Conservation (phyloP, 495 filamentous ascomycete genomes). For the Talaromyces stipitatus region DNA sequence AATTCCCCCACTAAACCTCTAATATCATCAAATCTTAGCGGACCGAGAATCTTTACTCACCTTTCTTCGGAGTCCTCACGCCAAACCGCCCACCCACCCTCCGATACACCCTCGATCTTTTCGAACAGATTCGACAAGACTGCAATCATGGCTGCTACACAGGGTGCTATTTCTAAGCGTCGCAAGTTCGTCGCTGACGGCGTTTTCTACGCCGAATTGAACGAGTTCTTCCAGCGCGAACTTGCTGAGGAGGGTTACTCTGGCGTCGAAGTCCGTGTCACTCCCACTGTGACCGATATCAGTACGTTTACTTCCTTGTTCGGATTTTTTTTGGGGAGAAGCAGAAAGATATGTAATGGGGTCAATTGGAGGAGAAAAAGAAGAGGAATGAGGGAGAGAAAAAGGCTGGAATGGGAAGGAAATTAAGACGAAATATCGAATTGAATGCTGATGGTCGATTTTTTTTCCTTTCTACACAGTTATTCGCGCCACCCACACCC, state of each 20-base stretch:
- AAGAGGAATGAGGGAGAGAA: background rate
- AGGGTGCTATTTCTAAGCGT: constrained; percentile 84
- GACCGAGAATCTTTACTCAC: background rate
- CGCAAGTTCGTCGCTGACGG: constrained; percentile 99
- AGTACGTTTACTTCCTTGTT: constrained; percentile 45
- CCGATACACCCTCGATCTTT: constrained; percentile 29
- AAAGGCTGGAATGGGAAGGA: constrained; percentile 5
- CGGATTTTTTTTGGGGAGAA: constrained; percentile 9
- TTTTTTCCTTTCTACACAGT: constrained; percentile 37
- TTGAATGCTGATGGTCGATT: constrained; percentile 11
- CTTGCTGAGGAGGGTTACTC: constrained; percentile 99
- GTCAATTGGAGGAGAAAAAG: background rate
- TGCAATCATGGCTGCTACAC: constrained; percentile 58
- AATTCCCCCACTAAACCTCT: constrained; percentile 37
- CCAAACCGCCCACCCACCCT: constrained; percentile 4
- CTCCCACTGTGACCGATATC: constrained; percentile 99
- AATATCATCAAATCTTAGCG: constrained; percentile 6
- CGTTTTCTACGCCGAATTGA: constrained; percentile 99
- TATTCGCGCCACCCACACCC: constrained; percentile 99
- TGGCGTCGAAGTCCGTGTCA: constrained; percentile 98
- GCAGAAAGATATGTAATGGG: background rate
- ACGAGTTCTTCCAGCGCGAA: constrained; percentile 99
- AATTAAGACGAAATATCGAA: constrained; percentile 3
- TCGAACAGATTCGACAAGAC: constrained; percentile 16
- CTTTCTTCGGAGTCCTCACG: background rate